A percentile compares a stretch with the other conserved stretches of the same genome.
Conservation (phyloP, 768 basidiomycete genomes). For the Rhizopogon sp. region DNA sequence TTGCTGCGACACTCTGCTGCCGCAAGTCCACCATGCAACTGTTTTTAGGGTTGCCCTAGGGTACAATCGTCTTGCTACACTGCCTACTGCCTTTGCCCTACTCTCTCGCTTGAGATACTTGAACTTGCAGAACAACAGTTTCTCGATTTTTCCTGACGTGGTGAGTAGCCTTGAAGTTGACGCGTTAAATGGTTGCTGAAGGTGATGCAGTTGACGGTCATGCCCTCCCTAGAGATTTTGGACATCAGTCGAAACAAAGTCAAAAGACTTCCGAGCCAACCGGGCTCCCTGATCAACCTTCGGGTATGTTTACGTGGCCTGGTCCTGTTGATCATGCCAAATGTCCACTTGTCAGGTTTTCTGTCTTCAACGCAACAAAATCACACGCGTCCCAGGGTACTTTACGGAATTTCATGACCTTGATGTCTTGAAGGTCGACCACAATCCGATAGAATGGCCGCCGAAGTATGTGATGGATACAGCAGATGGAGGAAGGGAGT, state of each 20-base stretch:
- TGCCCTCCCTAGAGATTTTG: slow-evolving; percentile 87
- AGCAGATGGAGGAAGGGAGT: slow-evolving; percentile 55
- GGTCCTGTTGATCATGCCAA: neutral
- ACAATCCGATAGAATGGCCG: slow-evolving; percentile 95
- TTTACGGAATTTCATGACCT: slow-evolving; percentile 67
- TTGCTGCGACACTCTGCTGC: slow-evolving; percentile 6
- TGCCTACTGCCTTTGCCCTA: slow-evolving; percentile 71
- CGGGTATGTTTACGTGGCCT: slow-evolving; percentile 40
- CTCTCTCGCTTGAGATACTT: slow-evolving; percentile 77
- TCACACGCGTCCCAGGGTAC: slow-evolving; percentile 76
- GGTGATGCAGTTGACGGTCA: slow-evolving; percentile 60
- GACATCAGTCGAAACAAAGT: slow-evolving; percentile 94
- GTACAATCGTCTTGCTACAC: slow-evolving; percentile 73
- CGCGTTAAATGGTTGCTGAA: slow-evolving; percentile 10
- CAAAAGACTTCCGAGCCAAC: slow-evolving; percentile 68
- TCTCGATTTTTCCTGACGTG: slow-evolving; percentile 80
- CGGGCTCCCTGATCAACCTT: slow-evolving; percentile 75
- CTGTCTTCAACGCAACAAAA: slow-evolving; percentile 80
- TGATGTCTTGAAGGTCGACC: slow-evolving; percentile 78
- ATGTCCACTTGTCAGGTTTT: slow-evolving; percentile 56
- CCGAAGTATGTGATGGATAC: slow-evolving; percentile 52
- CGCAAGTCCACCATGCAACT: slow-evolving; percentile 6
- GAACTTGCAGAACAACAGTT: slow-evolving; percentile 80
- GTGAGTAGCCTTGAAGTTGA: slow-evolving; percentile 43
- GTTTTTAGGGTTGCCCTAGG: slow-evolving; percentile 73